Evolutionary conservation across 2,329 filamentous ascomycete species (phyloP), one percentile per base, ranked within the genome.

Genomic region (Hypoxylon sp.): DNA sequence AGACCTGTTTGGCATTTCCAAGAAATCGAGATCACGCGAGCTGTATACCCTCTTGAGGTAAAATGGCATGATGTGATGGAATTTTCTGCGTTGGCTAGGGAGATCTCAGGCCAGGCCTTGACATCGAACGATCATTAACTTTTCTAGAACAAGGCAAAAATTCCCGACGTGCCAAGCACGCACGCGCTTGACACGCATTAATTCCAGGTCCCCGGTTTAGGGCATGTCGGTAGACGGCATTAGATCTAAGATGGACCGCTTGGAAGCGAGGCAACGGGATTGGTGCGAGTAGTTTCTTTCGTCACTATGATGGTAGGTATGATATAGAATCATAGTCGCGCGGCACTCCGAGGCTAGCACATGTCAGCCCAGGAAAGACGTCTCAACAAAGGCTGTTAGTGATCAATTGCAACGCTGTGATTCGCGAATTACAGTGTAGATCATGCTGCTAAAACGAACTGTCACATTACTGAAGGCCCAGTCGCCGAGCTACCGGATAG

Each of bases 11-110:
- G 25, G 51, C 37, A 19, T 23, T 61, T 48, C 53, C 50, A 23
- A 45, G 32, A 30, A 43, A 30, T 6, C 34, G 21, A 37, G 29
- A 62, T 69, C 67, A 69, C 43, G 37, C 63, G 46, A 67, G 61
- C 21, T 30, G 32, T 21, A 51, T 50, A 54, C 34, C 2, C 48
- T 55, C 41, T 29, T 57, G 58, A 65, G 57, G 46, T 37, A 34
- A 59, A 57, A 64, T 69, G 67, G 67, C 51, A 62, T 56, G 67
- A 69, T 69, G 45, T 69, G 64, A 69, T 61, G 55, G 34, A 51
- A 61, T 65, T 46, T 67, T 32, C 51, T 65, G 61, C 50, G 54
- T 67, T 21, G 41, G 57, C n/a, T 59, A 48, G 57, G 23, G 25
- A 61, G 48, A 56, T 60, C 51, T 48, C 57, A 41, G 58, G 51